These are phyloP conservation scores for Nemania serpens DNA, from an alignment of 2,329 filamentous ascomycete species.

Conservation along the genomic window DNA sequence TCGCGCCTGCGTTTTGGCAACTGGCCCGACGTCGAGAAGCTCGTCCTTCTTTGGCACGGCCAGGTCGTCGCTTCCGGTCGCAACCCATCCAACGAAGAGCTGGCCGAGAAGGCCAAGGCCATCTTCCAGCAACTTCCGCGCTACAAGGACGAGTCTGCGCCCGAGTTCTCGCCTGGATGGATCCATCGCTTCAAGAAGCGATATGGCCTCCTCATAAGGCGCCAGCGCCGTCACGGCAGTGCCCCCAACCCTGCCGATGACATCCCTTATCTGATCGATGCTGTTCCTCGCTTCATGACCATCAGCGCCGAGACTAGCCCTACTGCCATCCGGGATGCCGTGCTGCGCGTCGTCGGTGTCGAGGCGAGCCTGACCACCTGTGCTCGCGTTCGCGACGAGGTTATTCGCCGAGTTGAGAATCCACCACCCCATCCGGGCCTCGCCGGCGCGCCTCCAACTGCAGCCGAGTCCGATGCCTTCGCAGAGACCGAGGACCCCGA, in stretches of 20 bases:
- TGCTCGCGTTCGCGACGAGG: slow-evolving; percentile 62
- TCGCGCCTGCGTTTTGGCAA: slow-evolving; percentile 66
- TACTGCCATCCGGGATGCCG: slow-evolving; percentile 61
- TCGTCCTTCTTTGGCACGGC: slow-evolving; percentile 72
- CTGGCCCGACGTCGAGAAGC: slow-evolving; percentile 75
- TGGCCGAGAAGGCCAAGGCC: slow-evolving; percentile 64
- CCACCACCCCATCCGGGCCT: slow-evolving; percentile 41
- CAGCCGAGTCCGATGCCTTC: slow-evolving; percentile 41
- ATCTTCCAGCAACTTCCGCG: slow-evolving; percentile 63
- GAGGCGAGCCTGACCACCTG: slow-evolving; percentile 59
- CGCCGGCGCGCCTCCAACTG: slow-evolving; percentile 30
- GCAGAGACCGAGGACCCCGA: slow-evolving; percentile 59
- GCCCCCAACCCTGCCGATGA: slow-evolving; percentile 58
- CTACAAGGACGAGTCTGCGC: slow-evolving; percentile 63
- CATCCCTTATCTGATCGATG: slow-evolving; percentile 64
- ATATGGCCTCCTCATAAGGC: slow-evolving; percentile 61
- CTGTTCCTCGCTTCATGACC: slow-evolving; percentile 63
- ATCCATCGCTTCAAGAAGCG: slow-evolving; percentile 69
- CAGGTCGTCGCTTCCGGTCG: slow-evolving; percentile 55
- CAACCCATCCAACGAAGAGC: slow-evolving; percentile 65
- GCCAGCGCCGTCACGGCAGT: slow-evolving; percentile 58
- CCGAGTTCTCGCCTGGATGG: slow-evolving; percentile 67
- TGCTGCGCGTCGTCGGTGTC: slow-evolving; percentile 60
- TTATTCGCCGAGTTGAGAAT: slow-evolving; percentile 51
- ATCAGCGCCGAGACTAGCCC: slow-evolving; percentile 63